phyloP scores from a whole-genome alignment of 176 grass and related monocot species.

The Zizania latifolia region DNA sequence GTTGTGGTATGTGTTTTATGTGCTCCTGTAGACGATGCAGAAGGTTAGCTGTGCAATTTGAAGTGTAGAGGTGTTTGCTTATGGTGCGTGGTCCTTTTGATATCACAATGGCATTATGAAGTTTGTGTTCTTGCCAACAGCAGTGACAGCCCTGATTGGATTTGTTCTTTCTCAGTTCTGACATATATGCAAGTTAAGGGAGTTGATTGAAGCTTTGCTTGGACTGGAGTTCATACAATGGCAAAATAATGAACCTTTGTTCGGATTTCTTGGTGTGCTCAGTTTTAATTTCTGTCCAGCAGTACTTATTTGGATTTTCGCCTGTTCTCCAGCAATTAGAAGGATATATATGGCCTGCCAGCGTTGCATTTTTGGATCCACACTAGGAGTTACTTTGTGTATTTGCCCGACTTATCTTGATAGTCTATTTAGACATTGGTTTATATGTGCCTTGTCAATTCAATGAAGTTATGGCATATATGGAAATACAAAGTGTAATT shows the following conservation, averaged over 20 bases:
- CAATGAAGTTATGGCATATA: neutral
- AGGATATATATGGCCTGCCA: neutral
- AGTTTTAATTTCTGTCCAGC: neutral
- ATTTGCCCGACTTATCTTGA: neutral
- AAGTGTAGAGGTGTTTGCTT: conserved; percentile 3
- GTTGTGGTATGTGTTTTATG: neutral
- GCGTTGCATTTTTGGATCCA: neutral
- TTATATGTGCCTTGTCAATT: neutral
- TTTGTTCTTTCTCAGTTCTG: neutral
- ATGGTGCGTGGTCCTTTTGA: neutral
- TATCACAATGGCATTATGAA: neutral
- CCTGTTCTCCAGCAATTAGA: neutral
- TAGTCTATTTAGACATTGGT: neutral
- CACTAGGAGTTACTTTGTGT: neutral
- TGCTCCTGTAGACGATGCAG: neutral
- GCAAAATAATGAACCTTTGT: neutral
- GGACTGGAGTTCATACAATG: neutral
- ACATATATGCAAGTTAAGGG: neutral
- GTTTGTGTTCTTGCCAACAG: neutral
- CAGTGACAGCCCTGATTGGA: neutral
- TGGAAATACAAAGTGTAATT: neutral
- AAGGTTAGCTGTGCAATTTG: neutral
- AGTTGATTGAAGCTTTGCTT: neutral
- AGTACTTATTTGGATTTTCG: too few relatives aligned
- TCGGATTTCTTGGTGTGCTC: neutral